Percentiles rank a stretch among this genome's conserved stretches.
Conservation (phyloP, 108 stramenopile species). For the Epithemia pelagica region DNA sequence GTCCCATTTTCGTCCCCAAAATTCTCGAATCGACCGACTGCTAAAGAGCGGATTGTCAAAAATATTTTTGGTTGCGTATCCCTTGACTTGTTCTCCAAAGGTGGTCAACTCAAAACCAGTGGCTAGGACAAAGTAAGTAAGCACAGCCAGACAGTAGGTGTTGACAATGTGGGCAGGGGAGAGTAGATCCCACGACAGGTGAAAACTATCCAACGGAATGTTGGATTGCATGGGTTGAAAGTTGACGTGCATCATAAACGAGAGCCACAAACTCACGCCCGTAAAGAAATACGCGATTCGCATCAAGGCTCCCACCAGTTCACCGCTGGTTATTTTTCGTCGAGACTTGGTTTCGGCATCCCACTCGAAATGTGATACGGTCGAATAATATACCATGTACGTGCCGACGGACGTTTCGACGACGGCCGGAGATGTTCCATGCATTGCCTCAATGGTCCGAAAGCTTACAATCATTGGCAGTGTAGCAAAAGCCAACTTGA, state of each 20-base stretch:
- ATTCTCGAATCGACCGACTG: constrained; percentile 32
- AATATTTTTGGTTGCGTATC: neutral
- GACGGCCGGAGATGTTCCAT: constrained; percentile 13
- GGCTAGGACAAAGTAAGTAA: constrained; percentile 4
- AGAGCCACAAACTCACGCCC: neutral
- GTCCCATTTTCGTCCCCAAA: constrained; percentile 56
- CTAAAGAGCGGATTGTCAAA: constrained; percentile 7
- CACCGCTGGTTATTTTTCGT: neutral
- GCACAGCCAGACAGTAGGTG: constrained; percentile 15
- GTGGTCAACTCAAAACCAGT: neutral
- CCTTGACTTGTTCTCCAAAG: neutral
- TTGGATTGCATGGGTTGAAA: neutral
- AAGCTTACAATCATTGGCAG: constrained; percentile 12
- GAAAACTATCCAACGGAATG: neutral
- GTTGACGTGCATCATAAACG: constrained; percentile 3
- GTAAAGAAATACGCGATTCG: constrained; percentile 4
- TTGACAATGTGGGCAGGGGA: constrained; percentile 12
- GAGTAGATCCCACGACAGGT: constrained; percentile 1
- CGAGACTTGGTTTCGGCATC: neutral
- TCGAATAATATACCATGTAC: constrained; percentile 13
- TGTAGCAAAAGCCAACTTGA: constrained; percentile 6
- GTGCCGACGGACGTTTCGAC: constrained; percentile 6
- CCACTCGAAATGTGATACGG: constrained; percentile 14
- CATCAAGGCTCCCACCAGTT: neutral
- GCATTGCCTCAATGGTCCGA: constrained; percentile 21